A percentile compares a stretch with the other conserved stretches of the same genome.
Evolutionary conservation across 73 alveolate species (phyloP).

Genomic region (Stentor roeselii): DNA sequence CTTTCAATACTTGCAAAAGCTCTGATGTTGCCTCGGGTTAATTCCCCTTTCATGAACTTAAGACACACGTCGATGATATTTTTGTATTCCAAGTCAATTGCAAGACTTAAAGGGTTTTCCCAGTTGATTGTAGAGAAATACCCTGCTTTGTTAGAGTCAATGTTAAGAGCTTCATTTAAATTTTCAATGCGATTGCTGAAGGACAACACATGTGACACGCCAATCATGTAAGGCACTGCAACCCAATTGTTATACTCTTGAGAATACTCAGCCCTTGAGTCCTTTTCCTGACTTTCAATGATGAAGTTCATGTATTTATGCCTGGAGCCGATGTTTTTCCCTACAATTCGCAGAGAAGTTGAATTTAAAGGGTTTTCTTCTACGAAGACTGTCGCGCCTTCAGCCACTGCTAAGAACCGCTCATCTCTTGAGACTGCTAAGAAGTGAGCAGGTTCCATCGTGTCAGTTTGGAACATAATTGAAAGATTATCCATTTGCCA

Average conservation of each 20-base stretch:
- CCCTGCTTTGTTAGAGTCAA: neutral
- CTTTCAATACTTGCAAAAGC: neutral
- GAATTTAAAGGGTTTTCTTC: neutral
- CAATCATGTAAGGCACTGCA: neutral
- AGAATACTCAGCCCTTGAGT: neutral
- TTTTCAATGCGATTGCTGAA: neutral
- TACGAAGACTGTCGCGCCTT: neutral
- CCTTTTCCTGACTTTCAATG: neutral
- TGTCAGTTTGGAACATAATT: neutral
- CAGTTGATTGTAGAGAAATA: neutral
- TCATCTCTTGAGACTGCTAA: neutral
- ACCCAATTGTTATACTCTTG: neutral
- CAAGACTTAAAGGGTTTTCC: neutral
- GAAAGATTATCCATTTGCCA: neutral
- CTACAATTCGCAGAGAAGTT: neutral
- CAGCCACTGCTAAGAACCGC: neutral
- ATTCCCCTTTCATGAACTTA: neutral
- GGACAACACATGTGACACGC: neutral
- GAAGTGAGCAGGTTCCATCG: neutral
- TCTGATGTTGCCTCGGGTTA: neutral
- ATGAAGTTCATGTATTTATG: neutral
- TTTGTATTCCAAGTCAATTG: neutral
- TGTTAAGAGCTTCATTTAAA: neutral
- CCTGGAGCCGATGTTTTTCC: neutral
- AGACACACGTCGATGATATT: neutral